Evolutionary conservation across 2,329 filamentous ascomycete genomes (phyloP).

Genomic region (Elsinoe necatrix): DNA sequence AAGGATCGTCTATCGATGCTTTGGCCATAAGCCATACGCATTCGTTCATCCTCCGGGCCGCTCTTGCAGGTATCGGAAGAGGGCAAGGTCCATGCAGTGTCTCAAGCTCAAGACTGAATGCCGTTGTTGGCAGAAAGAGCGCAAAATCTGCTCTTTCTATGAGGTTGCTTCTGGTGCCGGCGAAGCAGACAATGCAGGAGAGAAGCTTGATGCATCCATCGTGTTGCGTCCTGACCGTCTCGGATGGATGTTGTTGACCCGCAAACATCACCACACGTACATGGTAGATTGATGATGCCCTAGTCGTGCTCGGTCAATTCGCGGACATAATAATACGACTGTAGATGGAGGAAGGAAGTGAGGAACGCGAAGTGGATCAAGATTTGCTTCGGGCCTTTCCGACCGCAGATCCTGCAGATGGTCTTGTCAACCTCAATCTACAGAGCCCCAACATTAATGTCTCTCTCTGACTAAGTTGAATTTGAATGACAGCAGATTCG

Average conservation of each 20-base stretch:
- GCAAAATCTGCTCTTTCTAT: not conserved
- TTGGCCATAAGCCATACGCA: not conserved
- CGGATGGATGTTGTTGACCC: too few relatives aligned
- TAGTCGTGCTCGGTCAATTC: too few relatives aligned
- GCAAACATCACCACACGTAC: too few relatives aligned
- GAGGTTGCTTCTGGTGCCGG: not conserved
- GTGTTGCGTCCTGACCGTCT: too few relatives aligned
- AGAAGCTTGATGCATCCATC: not conserved
- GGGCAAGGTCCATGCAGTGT: not conserved
- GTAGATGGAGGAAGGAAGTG: too few relatives aligned
- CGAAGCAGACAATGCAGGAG: not conserved
- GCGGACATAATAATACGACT: too few relatives aligned
- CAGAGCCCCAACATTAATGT: not conserved
- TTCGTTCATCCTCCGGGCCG: not conserved
- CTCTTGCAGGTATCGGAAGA: not conserved
- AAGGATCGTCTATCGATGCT: not conserved
- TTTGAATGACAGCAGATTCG: too few relatives aligned
- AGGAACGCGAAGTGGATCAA: not conserved
- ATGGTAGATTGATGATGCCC: too few relatives aligned
- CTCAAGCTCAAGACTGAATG: not conserved
- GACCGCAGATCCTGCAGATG: not conserved
- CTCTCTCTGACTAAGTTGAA: not conserved
- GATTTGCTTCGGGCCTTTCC: not conserved
- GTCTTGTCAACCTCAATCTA: not conserved
- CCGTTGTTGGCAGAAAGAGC: not conserved